These are phyloP conservation scores for Aspergillus taichungensis DNA, from an alignment of 495 filamentous ascomycete species.

Conservation along the genomic window DNA sequence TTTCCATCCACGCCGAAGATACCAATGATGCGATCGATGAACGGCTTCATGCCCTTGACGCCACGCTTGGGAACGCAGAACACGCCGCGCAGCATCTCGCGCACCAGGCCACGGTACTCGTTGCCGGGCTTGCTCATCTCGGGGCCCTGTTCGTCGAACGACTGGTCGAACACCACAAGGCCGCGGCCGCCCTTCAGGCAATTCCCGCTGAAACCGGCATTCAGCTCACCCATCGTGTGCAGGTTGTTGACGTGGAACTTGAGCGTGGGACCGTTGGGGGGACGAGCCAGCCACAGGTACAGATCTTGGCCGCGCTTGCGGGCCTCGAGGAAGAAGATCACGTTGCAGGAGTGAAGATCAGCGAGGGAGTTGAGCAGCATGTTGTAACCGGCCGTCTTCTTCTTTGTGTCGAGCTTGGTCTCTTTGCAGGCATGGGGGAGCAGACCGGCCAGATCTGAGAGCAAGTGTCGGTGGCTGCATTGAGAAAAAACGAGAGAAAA, in stretches of 20 bases:
- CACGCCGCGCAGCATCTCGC: constrained; percentile 79
- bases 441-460: constrained; percentile 80
- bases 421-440: constrained; percentile 91
- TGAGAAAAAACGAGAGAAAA: constrained; percentile 1
- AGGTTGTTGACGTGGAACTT: constrained; percentile 59
- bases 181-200: constrained; percentile 92
- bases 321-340: constrained; percentile 94
- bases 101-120: constrained; percentile 36
- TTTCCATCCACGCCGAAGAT: constrained; percentile 91
- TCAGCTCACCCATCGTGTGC: constrained; percentile 89
- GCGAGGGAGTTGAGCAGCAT: constrained; percentile 92
- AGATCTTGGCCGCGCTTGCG: constrained; percentile 82
- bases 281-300: constrained; percentile 88
- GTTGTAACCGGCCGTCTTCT: constrained; percentile 58
- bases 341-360: constrained; percentile 98
- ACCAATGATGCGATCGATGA: constrained; percentile 88
- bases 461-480: constrained; percentile 77
- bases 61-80: constrained; percentile 83
- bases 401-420: constrained; percentile 93
- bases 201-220: constrained; percentile 83
- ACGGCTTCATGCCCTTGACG: constrained; percentile 84
- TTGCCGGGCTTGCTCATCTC: constrained; percentile 33
- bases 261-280: constrained; percentile 89
- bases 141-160: constrained; percentile 61
- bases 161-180: constrained; percentile 82